These are phyloP conservation scores for Volvariella volvacea DNA, from an alignment of 1,284 basidiomycete genomes.

Conservation along the genomic window DNA sequence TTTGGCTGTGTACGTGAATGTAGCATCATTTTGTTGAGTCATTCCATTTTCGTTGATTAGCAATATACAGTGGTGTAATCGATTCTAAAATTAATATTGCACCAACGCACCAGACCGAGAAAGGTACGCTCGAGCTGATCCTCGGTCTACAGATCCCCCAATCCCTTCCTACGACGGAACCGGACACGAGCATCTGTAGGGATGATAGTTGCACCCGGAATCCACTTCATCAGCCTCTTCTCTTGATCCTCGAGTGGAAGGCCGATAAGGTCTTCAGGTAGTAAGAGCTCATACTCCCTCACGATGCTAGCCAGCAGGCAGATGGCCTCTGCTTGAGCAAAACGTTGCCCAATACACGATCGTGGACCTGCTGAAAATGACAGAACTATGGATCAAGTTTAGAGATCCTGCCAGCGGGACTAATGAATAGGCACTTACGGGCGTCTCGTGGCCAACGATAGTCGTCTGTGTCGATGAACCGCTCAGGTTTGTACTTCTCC, in stretches of 20 bases:
- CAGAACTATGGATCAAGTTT: constrained; percentile 15
- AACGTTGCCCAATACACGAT: constrained; percentile 37
- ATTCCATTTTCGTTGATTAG: too few species aligned
- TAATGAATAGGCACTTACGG: constrained; percentile 18
- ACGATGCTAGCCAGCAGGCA: constrained; percentile 29
- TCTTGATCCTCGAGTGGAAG: constrained; percentile 15
- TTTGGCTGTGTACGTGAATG: too few species aligned
- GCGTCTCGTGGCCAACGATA: constrained; percentile 34
- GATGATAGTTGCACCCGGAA: constrained; percentile 13
- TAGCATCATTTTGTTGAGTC: too few species aligned
- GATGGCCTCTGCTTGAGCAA: constrained; percentile 27
- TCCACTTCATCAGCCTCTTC: constrained; percentile 14
- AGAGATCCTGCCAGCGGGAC: background rate
- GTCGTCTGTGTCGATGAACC: constrained; percentile 36
- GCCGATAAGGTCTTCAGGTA: constrained; percentile 19
- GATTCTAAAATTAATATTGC: too few species aligned
- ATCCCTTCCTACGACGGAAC: constrained; percentile 9
- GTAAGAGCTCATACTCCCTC: constrained; percentile 23
- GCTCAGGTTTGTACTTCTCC: constrained; percentile 35
- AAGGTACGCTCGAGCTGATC: too few species aligned
- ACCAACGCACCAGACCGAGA: too few species aligned
- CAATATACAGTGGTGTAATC: too few species aligned
- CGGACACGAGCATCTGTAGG: constrained; percentile 13
- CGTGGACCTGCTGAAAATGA: constrained; percentile 38
- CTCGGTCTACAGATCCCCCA: too few species aligned